These are phyloP conservation scores for Coniferiporia sulphurascens DNA, from an alignment of 1,284 basidiomycete species.

Conservation along the genomic window DNA sequence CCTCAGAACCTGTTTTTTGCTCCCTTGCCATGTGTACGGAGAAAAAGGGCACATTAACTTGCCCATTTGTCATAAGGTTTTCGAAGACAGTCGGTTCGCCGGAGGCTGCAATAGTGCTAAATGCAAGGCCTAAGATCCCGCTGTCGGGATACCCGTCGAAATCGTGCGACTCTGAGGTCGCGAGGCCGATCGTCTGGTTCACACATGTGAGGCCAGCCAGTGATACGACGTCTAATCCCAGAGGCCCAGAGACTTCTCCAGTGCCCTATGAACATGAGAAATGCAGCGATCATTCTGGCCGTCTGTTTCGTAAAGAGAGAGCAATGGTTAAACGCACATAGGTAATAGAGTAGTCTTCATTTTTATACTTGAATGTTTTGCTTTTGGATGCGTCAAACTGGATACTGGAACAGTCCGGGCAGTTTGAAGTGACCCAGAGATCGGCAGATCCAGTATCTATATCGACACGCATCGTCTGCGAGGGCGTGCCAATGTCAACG, in stretches of 20 bases:
- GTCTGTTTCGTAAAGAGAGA: slow-evolving; percentile 14
- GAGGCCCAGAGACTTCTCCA: slow-evolving; percentile 42
- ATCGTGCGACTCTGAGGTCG: slow-evolving; percentile 37
- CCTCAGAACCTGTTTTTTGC: slow-evolving; percentile 44
- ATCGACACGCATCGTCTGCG: slow-evolving; percentile 42
- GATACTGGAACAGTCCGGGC: slow-evolving; percentile 33
- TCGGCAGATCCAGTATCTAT: slow-evolving; percentile 61
- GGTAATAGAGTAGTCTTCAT: slow-evolving; percentile 38
- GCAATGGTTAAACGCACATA: slow-evolving; percentile 46
- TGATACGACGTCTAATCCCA: slow-evolving; percentile 44
- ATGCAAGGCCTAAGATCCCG: slow-evolving; percentile 57
- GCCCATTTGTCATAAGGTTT: slow-evolving; percentile 43
- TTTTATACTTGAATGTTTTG: slow-evolving; percentile 34
- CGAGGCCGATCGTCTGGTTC: slow-evolving; percentile 47
- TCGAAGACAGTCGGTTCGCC: slow-evolving; percentile 55
- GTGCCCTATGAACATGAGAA: slow-evolving; percentile 34
- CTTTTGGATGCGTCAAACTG: slow-evolving; percentile 38
- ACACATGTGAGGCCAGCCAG: slow-evolving; percentile 39
- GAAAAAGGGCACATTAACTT: slow-evolving; percentile 46
- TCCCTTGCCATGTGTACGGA: slow-evolving; percentile 50
- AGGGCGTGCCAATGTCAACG: slow-evolving; percentile 42
- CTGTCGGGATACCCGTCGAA: slow-evolving; percentile 42
- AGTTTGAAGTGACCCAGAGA: slow-evolving; percentile 46
- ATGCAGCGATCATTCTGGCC: neutral
- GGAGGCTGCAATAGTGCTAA: slow-evolving; percentile 45